Percentiles rank a stretch among this genome's conserved stretches.
Conservation (phyloP, 768 basidiomycete genomes). For the Strobilomyces confusus region DNA sequence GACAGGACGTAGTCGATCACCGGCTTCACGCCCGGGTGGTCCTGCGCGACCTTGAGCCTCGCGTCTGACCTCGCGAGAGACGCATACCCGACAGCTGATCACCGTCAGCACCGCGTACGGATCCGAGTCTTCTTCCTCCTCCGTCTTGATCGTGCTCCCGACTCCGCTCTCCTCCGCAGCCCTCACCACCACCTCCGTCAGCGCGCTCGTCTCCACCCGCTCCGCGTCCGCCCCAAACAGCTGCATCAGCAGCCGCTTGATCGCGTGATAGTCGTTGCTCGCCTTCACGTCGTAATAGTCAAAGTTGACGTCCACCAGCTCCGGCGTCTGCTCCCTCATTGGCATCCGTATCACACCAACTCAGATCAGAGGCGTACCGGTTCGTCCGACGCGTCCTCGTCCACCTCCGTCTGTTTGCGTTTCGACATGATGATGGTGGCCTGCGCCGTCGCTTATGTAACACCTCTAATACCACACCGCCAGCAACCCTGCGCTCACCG, state of each 20-base stretch:
- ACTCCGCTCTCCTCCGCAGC: slow-evolving; percentile 70
- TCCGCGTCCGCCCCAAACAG: slow-evolving; percentile 74
- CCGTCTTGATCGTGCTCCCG: slow-evolving; percentile 91
- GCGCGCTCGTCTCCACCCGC: slow-evolving; percentile 60
- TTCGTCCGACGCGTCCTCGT: slow-evolving; percentile 36
- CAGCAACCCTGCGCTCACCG: slow-evolving; percentile 2
- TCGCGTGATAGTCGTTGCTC: slow-evolving; percentile 77
- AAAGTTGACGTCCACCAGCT: slow-evolving; percentile 43
- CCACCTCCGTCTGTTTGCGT: slow-evolving; percentile 47
- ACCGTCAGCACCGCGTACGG: slow-evolving; percentile 87
- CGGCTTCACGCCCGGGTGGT: slow-evolving; percentile 65
- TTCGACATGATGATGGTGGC: slow-evolving; percentile 42
- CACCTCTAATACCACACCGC: not conserved
- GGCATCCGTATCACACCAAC: slow-evolving; percentile 1
- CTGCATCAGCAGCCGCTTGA: slow-evolving; percentile 69
- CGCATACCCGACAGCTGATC: slow-evolving; percentile 66
- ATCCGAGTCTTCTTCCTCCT: slow-evolving; percentile 48
- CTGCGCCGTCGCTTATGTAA: slow-evolving; percentile 16
- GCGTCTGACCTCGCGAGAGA: not conserved
- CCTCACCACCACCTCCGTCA: slow-evolving; percentile 74
- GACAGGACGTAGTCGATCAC: slow-evolving; percentile 66
- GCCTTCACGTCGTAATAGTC: slow-evolving; percentile 91
- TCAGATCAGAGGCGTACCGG: slow-evolving; percentile 30
- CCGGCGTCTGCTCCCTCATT: slow-evolving; percentile 13
- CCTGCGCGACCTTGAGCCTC: slow-evolving; percentile 37